Conservation (phyloP, 768 basidiomycete genomes). For the Russula abietina region DNA sequence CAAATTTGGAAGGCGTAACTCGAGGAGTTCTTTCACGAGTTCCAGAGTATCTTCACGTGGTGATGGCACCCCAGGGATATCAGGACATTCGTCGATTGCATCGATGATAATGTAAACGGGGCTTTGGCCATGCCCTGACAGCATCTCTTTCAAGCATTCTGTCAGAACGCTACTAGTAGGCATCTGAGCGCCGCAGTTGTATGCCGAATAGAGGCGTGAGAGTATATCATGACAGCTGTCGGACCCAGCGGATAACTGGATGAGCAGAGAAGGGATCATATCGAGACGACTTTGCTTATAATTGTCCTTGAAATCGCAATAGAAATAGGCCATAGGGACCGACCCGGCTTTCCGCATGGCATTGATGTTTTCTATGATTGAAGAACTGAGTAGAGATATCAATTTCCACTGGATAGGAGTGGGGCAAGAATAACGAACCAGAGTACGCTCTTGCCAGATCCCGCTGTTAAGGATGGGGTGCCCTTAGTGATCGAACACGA, state of each 20-base stretch:
- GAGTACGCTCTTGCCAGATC: constrained; percentile 6
- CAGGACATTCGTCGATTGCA: constrained; percentile 11
- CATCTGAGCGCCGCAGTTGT: neutral
- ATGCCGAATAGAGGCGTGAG: neutral
- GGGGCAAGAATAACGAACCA: neutral
- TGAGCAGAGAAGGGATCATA: constrained; percentile 7
- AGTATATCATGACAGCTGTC: neutral
- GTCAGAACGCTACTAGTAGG: neutral
- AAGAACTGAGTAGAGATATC: neutral
- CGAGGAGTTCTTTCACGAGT: neutral
- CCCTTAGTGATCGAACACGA: too few species aligned
- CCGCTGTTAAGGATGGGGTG: neutral
- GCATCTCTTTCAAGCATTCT: constrained; percentile 4
- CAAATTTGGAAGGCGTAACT: neutral
- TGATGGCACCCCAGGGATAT: neutral
- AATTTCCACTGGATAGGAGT: neutral
- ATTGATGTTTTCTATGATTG: neutral
- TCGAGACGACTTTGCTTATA: neutral
- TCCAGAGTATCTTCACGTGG: neutral
- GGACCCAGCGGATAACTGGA: neutral
- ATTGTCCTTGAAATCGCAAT: neutral
- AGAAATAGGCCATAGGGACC: neutral
- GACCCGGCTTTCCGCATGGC: neutral
- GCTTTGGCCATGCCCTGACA: neutral
- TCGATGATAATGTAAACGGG: constrained; percentile 3